Base-by-base conservation (phyloP, 1,284 basidiomycete species). In the Stereum hirsutum region DNA sequence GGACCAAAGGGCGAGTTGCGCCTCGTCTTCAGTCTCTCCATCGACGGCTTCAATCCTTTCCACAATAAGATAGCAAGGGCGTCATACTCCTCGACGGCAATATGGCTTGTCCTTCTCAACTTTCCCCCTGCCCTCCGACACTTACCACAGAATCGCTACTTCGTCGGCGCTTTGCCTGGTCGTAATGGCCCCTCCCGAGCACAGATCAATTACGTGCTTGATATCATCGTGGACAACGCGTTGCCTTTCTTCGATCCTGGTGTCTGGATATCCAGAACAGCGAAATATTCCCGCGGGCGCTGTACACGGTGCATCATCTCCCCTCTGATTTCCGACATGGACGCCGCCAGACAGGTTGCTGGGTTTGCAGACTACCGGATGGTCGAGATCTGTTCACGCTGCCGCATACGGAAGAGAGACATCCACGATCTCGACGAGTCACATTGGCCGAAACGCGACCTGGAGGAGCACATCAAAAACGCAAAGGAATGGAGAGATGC, bases 11-110 rank as follows among this genome's bases (percentile, higher is more conserved):
- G 12, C 20, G 44, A 45, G 17, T 38, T 32, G 5, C 39, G 55
- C 34, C 45, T 60, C 41, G 42, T 50, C 7, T 62, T 64, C 41
- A 51, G 51, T 21, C 50, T 70, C 1, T 54, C 48, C 28, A 36
- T 64, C 3, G 61, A 71, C 41, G 64, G 56, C 42, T 70, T 71
- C 52, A 69, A 69, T 43, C 64, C 65, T 0, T 51, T 50, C 17
- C n/a, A 20, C 5, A 32, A 12, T 10, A 41, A 41, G 28, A n/a
- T 32, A 27, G 27, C 40, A 6, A 58, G 62, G 2, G 60, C 62
- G 33, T 53, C 52, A 3, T 43, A 46, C 1, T 65, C 61, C 5
- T 41, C 61, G 23, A 62, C 65, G 0, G 51, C 54, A 0, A 61
- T 72, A 1, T 53, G 49, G 1, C 47, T 72, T 43, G 46, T 50